These are phyloP conservation scores for Fusarium sp. DNA, from an alignment of 2,329 filamentous ascomycete species.

Conservation along the genomic window DNA sequence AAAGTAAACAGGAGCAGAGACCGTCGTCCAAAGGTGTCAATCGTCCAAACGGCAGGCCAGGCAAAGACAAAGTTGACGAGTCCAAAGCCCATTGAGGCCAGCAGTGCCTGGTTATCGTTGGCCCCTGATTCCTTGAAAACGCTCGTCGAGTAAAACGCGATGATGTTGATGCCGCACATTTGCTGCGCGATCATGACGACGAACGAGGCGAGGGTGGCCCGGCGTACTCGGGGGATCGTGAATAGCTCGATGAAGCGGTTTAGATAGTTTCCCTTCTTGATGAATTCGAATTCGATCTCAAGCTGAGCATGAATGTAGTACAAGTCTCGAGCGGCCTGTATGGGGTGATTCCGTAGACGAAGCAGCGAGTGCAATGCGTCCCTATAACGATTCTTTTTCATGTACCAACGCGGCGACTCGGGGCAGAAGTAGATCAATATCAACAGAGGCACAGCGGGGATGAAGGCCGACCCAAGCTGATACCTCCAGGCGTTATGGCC, in stretches of 20 bases:
- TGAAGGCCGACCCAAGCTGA: conserved; percentile 70
- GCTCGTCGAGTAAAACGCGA: conserved; percentile 76
- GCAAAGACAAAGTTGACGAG: conserved; percentile 66
- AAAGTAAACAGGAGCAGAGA: conserved; percentile 56
- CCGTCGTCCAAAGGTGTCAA: conserved; percentile 64
- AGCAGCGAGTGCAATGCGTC: conserved; percentile 66
- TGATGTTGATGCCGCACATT: conserved; percentile 75
- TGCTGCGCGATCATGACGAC: conserved; percentile 82
- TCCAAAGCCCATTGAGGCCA: conserved; percentile 66
- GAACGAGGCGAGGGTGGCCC: conserved; percentile 77
- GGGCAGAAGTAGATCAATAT: conserved; percentile 70
- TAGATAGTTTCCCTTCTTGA: conserved; percentile 62
- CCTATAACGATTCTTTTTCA: conserved; percentile 69
- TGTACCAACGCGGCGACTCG: conserved; percentile 70
- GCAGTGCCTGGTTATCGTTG: conserved; percentile 61
- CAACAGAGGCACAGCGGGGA: conserved; percentile 64
- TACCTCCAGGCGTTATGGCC: conserved; percentile 62
- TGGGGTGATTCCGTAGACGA: conserved; percentile 59
- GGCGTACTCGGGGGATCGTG: conserved; percentile 71
- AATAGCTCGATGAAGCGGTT: conserved; percentile 71
- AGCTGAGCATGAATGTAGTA: conserved; percentile 72
- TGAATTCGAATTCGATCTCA: conserved; percentile 63
- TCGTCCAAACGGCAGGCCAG: conserved; percentile 65
- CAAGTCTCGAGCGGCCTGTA: conserved; percentile 67
- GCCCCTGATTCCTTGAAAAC: conserved; percentile 67